Evolutionary conservation across 2,329 filamentous ascomycete genomes (phyloP), one percentile per base, ranked within the genome.

Genomic region (Verticillium nubilum): DNA sequence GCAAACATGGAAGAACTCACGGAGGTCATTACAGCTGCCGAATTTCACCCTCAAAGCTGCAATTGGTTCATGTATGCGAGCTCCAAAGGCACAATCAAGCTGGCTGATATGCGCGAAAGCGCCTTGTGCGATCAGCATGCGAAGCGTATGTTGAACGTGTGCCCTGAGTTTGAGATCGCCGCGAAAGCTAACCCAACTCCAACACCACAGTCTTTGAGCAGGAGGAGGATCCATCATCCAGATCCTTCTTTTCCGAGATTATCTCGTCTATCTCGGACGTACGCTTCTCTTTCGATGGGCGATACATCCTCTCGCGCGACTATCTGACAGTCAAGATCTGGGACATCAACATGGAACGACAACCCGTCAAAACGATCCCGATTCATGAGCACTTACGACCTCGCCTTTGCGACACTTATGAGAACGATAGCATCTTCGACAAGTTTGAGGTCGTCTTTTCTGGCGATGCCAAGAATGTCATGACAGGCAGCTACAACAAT

Each of bases 11-110:
- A 99, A 77, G 95, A 99, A 79, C 82, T 99, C 65, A 99, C 95
- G 0, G 95, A 99, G 76, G 95, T 99, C 67, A 98, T 99, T 72
- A 99, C 95, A 13, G 95, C 95, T 50, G 95, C 95, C 58, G 95
- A 99, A 72, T 99, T 99, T 70, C 95, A 99, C 72, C 95, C 95
- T 5, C 82, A 88, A 70, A 97, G 93, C 80, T 99, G 95, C 83
- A 98, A 99, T 77, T 97, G 92, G 92, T 98, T 99, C 80, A 99
- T 99, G 94, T 99, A 98, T 74, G 95, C 95, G 67, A 98, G 94
- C 76, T 97, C 93, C 61, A 99, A 99, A 77, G 95, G 95, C 62
- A 98, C 95, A 35, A 98, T 99, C 79, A 99, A 99, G 79, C 82
- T 99, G 68, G 95, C 95, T 54, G 95, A 99, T 70, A 99, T 99